Percentiles rank a stretch among this genome's conserved stretches.
Conservation (phyloP, 1,284 basidiomycete species). For the Cryptococcus depauperatus region DNA sequence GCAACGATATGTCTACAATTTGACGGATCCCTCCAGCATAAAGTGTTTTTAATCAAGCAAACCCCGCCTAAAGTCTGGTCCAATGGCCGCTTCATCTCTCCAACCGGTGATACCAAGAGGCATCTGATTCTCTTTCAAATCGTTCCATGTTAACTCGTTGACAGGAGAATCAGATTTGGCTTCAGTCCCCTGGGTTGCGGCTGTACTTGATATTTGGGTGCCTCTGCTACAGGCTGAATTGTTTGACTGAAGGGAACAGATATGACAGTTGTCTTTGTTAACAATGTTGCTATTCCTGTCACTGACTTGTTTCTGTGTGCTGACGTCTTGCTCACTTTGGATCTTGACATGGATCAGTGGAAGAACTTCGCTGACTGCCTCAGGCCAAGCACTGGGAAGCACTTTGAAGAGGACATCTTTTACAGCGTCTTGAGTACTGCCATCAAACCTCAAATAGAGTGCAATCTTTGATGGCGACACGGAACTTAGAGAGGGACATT, state of each 20-base stretch:
- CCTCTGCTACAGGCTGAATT: no score
- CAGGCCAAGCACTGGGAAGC: constrained; percentile 18
- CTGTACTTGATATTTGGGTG: neutral
- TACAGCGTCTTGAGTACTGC: constrained; percentile 7
- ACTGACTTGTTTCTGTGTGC: no score
- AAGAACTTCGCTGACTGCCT: constrained; percentile 11
- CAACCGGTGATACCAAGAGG: constrained; percentile 11
- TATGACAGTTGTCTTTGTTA: no score
- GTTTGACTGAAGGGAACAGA: no score
- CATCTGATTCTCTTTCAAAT: constrained; percentile 9
- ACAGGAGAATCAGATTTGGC: neutral
- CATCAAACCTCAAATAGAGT: constrained; percentile 79
- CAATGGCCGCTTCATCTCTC: neutral
- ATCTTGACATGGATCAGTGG: constrained; percentile 16
- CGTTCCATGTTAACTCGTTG: constrained; percentile 11
- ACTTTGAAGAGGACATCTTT: constrained; percentile 17
- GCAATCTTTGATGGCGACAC: constrained; percentile 81
- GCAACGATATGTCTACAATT: neutral
- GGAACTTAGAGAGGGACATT: constrained; percentile 23
- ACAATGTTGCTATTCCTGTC: neutral
- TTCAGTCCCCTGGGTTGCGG: neutral
- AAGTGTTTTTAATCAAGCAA: neutral
- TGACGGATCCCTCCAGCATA: neutral
- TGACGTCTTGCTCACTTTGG: neutral
- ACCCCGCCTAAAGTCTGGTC: neutral